phyloP scores from a whole-genome alignment of 23 red algal genomes.

The Gracilaria caudata region DNA sequence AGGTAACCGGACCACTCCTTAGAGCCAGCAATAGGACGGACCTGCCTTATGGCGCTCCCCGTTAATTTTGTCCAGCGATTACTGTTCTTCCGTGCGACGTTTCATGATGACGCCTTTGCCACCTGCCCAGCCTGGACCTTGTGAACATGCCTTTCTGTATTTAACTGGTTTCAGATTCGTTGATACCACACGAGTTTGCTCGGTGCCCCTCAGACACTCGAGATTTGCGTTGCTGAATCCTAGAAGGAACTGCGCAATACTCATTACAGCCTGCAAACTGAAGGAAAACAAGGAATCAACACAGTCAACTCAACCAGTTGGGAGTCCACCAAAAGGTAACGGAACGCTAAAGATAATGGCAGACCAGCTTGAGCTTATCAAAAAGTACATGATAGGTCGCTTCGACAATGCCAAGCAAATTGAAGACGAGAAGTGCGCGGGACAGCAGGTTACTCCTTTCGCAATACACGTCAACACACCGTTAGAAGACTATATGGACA shows the following conservation, averaged over 20 bases:
- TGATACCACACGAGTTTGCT: no score
- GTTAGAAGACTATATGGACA: background rate
- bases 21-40: no score
- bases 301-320: background rate
- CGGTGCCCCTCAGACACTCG: no score
- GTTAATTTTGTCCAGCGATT: no score
- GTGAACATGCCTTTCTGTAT: no score
- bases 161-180: no score
- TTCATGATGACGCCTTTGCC: no score
- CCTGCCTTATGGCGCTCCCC: no score
- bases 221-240: no score
- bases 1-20: no score
- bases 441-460: background rate
- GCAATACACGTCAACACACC: slow-evolving; percentile 17
- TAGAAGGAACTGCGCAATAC: background rate
- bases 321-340: background rate
- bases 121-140: no score
- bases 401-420: slow-evolving; percentile 5
- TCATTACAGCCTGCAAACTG: background rate
- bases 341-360: background rate
- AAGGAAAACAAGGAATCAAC: background rate
- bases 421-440: background rate
- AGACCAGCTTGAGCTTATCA: background rate
- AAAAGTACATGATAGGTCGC: slow-evolving; percentile 15
- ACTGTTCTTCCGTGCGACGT: no score